A percentile compares a stretch with the other conserved stretches of the same genome.
Evolutionary conservation across 768 basidiomycete species (phyloP).

Genomic region (Mycena capillaripes): DNA sequence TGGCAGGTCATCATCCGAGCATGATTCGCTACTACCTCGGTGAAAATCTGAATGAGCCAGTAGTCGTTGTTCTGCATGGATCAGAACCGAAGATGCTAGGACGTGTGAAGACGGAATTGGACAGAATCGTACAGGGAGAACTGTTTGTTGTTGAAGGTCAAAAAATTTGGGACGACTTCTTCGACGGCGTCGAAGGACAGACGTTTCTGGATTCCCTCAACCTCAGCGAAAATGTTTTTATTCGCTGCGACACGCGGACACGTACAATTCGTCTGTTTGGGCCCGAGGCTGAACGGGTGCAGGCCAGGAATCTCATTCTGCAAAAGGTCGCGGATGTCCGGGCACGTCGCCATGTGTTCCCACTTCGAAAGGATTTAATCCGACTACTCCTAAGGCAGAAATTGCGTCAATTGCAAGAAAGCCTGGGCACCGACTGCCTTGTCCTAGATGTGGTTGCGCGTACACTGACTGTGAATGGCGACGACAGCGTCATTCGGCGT

Average conservation of each 20-base stretch:
- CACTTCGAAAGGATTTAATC: constrained; percentile 50
- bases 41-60: constrained; percentile 43
- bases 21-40: constrained; percentile 50
- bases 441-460: constrained; percentile 57
- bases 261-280: constrained; percentile 59
- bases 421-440: constrained; percentile 58
- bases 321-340: constrained; percentile 58
- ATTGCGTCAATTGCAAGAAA: constrained; percentile 52
- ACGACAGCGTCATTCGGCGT: constrained; percentile 45
- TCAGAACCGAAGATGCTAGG: constrained; percentile 51
- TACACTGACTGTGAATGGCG: constrained; percentile 59
- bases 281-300: constrained; percentile 41
- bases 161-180: constrained; percentile 63
- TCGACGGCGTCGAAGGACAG: constrained; percentile 56
- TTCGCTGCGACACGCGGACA: constrained; percentile 56
- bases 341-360: constrained; percentile 49
- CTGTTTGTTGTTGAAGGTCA: constrained; percentile 48
- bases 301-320: constrained; percentile 48
- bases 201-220: constrained; percentile 55
- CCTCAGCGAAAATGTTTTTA: constrained; percentile 47
- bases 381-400: constrained; percentile 56
- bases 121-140: constrained; percentile 55
- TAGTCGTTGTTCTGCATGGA: constrained; percentile 56
- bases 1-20: constrained; percentile 47
- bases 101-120: constrained; percentile 52